Conservation (phyloP, 208 protist species). For the Crithidia acanthocephali region DNA sequence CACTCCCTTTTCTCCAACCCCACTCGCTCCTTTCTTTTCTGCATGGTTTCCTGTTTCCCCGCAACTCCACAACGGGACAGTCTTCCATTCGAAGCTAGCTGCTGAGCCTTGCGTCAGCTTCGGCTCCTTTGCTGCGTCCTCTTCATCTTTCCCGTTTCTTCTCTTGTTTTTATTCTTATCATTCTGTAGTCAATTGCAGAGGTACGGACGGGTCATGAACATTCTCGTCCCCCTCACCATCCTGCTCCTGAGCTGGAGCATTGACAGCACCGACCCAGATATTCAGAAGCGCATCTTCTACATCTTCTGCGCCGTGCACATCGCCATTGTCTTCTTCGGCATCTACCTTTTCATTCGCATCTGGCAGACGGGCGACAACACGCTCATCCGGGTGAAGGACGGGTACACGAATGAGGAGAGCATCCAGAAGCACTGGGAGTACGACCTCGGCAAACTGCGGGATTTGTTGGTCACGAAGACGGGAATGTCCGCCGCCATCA, state of each 20-base stretch:
- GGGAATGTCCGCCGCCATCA: slow-evolving; percentile 51
- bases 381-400: slow-evolving; percentile 58
- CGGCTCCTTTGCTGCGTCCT: too few relatives aligned
- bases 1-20: too few relatives aligned
- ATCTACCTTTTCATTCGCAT: slow-evolving; percentile 63
- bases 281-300: slow-evolving; percentile 53
- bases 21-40: too few relatives aligned
- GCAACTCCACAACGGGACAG: too few relatives aligned
- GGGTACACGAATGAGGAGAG: slow-evolving; percentile 51
- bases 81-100: too few relatives aligned
- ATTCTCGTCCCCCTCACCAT: slow-evolving; percentile 62
- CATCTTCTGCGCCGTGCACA: slow-evolving; percentile 67
- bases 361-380: slow-evolving; percentile 42
- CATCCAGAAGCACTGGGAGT: slow-evolving; percentile 57
- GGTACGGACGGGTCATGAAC: slow-evolving; percentile 55
- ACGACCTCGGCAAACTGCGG: slow-evolving; percentile 77
- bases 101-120: too few relatives aligned
- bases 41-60: too few relatives aligned
- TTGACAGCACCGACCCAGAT: slow-evolving; percentile 82
- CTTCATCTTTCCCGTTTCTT: too few relatives aligned
- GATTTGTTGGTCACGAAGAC: slow-evolving; percentile 71
- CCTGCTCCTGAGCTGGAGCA: slow-evolving; percentile 80
- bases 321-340: slow-evolving; percentile 38
- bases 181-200: background rate
- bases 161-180: background rate